Evolutionary conservation across 306 rosid species (phyloP).

Genomic region (Castanopsis chinensis): DNA sequence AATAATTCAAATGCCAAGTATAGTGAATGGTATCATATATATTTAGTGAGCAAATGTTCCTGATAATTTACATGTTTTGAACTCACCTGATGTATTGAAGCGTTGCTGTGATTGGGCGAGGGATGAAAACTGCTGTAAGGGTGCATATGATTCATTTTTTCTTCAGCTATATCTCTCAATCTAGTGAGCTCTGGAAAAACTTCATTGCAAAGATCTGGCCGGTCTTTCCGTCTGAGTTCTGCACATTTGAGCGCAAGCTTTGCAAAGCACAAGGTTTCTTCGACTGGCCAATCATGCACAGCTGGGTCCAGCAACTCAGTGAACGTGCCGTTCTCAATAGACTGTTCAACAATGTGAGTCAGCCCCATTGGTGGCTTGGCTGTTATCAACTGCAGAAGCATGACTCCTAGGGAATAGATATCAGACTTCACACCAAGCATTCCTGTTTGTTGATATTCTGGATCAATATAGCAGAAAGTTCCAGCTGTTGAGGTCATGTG

Average conservation of each 20-base stretch:
- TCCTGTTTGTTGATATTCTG: constrained; percentile 95
- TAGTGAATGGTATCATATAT: background rate
- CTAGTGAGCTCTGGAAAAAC: constrained; percentile 59
- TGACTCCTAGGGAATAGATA: constrained; percentile 82
- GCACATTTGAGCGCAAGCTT: constrained; percentile 64
- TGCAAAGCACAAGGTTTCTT: constrained; percentile 52
- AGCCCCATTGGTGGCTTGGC: constrained; percentile 80
- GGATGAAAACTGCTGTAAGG: constrained; percentile 7
- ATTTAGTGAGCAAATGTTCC: background rate
- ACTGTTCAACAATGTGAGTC: constrained; percentile 46
- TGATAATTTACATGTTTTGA: background rate
- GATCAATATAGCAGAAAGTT: constrained; percentile 96
- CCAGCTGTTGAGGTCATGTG: constrained; percentile 82
- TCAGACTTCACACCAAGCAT: constrained; percentile 94
- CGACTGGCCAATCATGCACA: constrained; percentile 70
- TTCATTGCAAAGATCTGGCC: constrained; percentile 67
- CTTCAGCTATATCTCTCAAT: constrained; percentile 60
- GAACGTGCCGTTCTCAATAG: constrained; percentile 54
- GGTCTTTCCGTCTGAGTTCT: constrained; percentile 83
- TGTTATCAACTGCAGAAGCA: constrained; percentile 71
- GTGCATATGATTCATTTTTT: constrained; percentile 23
- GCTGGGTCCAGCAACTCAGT: constrained; percentile 56
- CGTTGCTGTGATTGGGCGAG: constrained; percentile 24
- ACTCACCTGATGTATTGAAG: constrained; percentile 52
- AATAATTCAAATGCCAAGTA: background rate